Evolutionary conservation across 768 basidiomycete genomes (phyloP), one percentile per base, ranked within the genome.

Genomic region (Neoboletus subvelutipes): DNA sequence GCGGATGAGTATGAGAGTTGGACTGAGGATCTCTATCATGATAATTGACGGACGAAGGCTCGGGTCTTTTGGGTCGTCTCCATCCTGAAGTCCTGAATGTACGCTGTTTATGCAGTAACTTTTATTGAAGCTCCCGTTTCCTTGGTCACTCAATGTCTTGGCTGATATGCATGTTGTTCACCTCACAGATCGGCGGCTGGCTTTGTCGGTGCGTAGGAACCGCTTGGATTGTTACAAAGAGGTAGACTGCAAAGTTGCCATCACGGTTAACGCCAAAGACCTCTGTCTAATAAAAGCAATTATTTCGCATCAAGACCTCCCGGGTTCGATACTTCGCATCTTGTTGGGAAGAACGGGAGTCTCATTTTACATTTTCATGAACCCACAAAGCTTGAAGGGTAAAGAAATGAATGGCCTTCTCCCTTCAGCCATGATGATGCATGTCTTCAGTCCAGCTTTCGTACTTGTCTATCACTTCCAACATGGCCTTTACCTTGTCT

Each of bases 1-100:
- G 58, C 45, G 13, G 58, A 61, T 15, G 56, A 46, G 50, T 63
- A 58, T 43, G 59, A 58, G 26, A 52, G 62, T 24, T 67, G 67
- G 67, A 56, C 24, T 2, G 41, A 60, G 2, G 67, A 51, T 47
- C 43, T 67, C 5, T 68, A 63, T 33, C 26, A 50, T 29, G 56
- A 55, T 10, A 12, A 45, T 9, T 42, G 41, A 51, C 11, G 13
- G 17, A 52, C 2, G 4, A 28, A 20, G 42, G 12, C 1, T 26
- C 11, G 18, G 22, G 18, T 37, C 9, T 39, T 18, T 13, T n/a
- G 10, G 11, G 8, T 2, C 41, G 22, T 13, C 13, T 7, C 12
- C 9, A 17, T 24, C 15, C 13, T 43, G 1, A 5, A 1, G 42
- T 15, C 13, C 24, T 17, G 2, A 17, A 17, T 17, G 42, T 24